Evolutionary conservation across 2,329 filamentous ascomycete species (phyloP), one percentile per base, ranked within the genome.

Genomic region (Paracoccidioides brasiliensis): DNA sequence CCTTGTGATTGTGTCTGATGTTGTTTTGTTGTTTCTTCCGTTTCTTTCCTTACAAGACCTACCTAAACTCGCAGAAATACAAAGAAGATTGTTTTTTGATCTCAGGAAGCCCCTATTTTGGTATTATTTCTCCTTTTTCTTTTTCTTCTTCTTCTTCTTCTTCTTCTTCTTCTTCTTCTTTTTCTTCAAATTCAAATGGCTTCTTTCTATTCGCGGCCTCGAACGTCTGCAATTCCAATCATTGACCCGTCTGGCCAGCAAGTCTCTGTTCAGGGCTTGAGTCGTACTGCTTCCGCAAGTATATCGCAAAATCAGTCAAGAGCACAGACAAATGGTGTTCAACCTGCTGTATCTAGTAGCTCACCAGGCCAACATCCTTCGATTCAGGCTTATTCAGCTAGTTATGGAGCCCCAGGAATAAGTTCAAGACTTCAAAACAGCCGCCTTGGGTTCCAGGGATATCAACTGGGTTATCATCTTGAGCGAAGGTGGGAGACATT

Each of bases 391-490:
- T 42, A 52, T 33, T 32, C 49, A 33, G 22, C 38, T 42, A 32
- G 38, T 32, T 52, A 52, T 52, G 22, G 14, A 42, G 37, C 35
- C 22, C 14, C 37, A 12, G 3, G 10, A 30, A 30, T 52, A 28
- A 52, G n/a, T 42, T 52, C 49, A 52, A 52, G 28, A 28, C 22
- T 12, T 5, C 49, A 52, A 22, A 52, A 52, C 33, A 32, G 37
- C 38, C 37, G 7, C 8, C 37, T 5, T 33, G 49, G 49, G 14
- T 32, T 42, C 22, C 49, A 52, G 28, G 49, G 49, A 6, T 38
- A 52, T n/a, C 49, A 52, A 15, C 49, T 52, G 10, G 42, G 42
- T 41, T 37, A 52, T 42, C 49, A 52, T 42, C 49, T 52, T 41
- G 49, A 52, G 22, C 49, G 37, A 42, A 52, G 49, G 42, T 42